Evolutionary conservation across 2,329 filamentous ascomycete genomes (phyloP), one percentile per base, ranked within the genome.

Genomic region (Chrysosporium queenslandicum): DNA sequence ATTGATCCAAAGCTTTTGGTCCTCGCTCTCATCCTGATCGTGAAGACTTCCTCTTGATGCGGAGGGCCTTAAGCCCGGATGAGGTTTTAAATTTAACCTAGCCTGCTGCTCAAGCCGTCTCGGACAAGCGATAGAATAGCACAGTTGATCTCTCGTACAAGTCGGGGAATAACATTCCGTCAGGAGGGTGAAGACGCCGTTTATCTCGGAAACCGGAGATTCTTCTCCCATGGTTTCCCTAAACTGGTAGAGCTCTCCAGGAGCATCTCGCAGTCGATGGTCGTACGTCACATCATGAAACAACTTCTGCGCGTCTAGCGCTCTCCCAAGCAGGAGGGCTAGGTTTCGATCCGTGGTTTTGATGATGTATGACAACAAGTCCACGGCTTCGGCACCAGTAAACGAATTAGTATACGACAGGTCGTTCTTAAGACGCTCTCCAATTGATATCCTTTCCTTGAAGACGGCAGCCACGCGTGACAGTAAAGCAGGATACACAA

Each of bases 201-300:
- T 94, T 56, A 98, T 91, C 54, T 83, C 81, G 40, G 85, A 84
- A 61, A 67, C 66, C 4, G 70, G 66, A 12, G 87, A 82, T 50
- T 97, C 91, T 71, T 74, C 72, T 49, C 90, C 85, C 67, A 97
- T 77, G 2, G 85, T 94, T 71, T 97, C 91, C 60, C 86, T 83
- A 70, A 98, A 98, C 66, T 97, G 91, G 68, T 97, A 98, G 68
- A 98, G 86, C 69, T 98, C 92, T 48, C 84, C 85, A 37, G 84
- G 81, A n/a, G 91, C 94, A 69, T 98, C 92, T 69, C 92, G 86
- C 62, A 98, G 74, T 45, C 92, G 81, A 69, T 98, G 92, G 62
- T 96, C 91, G 69, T 98, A 98, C 0, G 91, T 96, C 47, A 97
- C 92, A 76, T 98, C 92, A 72, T 98, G 92, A 67, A 98, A 98